A percentile compares a stretch with the other conserved stretches of the same genome.
phyloP scores from a whole-genome alignment of 768 basidiomycete genomes.

The Mycena kentingensis region DNA sequence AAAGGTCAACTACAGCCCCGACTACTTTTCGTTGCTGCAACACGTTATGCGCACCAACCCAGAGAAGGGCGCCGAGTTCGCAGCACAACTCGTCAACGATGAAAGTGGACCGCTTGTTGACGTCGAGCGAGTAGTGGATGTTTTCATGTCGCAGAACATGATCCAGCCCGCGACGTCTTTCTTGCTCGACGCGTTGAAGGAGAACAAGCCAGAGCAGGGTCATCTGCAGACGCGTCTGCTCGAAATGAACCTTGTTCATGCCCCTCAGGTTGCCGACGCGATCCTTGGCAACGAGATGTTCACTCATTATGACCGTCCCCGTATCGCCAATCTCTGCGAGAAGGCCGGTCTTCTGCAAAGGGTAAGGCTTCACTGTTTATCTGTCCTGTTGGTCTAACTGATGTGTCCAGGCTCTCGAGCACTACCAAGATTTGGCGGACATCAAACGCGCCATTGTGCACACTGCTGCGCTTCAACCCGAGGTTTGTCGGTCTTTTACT shows the following conservation, averaged over 20 bases:
- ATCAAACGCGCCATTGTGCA: constrained; percentile 99
- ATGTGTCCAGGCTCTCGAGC: constrained; percentile 87
- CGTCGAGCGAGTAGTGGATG: constrained; percentile 94
- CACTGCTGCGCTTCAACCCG: constrained; percentile 77
- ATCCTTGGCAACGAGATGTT: constrained; percentile 99
- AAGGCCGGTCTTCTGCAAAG: constrained; percentile 95
- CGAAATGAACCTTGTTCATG: constrained; percentile 97
- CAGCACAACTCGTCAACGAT: constrained; percentile 91
- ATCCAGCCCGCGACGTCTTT: constrained; percentile 99
- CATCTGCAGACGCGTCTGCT: constrained; percentile 94
- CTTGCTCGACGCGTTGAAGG: constrained; percentile 95
- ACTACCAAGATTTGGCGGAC: constrained; percentile 97
- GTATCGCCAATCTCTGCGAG: constrained; percentile 97
- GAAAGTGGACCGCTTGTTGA: constrained; percentile 92
- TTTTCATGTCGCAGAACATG: constrained; percentile 99
- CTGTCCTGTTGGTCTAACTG: constrained; percentile 13
- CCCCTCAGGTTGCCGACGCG: constrained; percentile 98
- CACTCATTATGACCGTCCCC: constrained; percentile 90
- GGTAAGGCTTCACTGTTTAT: constrained; percentile 46
- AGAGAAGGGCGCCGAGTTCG: constrained; percentile 98
- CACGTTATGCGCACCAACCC: constrained; percentile 96
- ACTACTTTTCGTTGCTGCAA: constrained; percentile 89
- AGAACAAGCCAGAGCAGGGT: constrained; percentile 96
- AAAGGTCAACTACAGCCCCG: constrained; percentile 92
- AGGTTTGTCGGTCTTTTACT: constrained; percentile 50